Evolutionary conservation across 257 asterid species (phyloP).

Genomic region (Capsicum baccatum): DNA sequence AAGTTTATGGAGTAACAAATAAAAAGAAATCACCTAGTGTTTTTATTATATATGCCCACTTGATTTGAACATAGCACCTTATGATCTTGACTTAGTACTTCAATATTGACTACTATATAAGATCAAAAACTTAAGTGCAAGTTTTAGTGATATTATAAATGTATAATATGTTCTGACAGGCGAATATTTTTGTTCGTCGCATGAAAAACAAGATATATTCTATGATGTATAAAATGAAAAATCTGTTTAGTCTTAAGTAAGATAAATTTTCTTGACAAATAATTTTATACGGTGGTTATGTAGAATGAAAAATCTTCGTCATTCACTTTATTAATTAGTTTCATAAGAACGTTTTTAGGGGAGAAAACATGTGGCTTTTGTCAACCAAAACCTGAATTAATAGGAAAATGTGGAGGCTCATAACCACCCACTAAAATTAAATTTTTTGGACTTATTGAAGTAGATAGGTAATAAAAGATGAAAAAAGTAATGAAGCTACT

Average conservation of each 20-base stretch:
- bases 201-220: too few relatives aligned
- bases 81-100: too few relatives aligned
- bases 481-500: background rate
- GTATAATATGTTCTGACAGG: background rate
- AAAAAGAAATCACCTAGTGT: too few relatives aligned
- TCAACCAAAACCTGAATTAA: conserved; percentile 33
- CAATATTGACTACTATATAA: too few relatives aligned
- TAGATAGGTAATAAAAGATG: background rate
- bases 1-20: too few relatives aligned
- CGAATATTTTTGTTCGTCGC: background rate
- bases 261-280: too few relatives aligned
- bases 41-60: too few relatives aligned
- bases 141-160: background rate
- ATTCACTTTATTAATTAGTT: background rate
- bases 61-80: too few relatives aligned
- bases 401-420: background rate
- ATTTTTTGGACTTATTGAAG: background rate
- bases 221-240: too few relatives aligned
- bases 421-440: background rate
- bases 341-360: background rate
- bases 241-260: background rate
- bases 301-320: background rate
- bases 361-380: conserved; percentile 11
- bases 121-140: background rate
- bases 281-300: background rate